Evolutionary conservation across 2,329 filamentous ascomycete genomes (phyloP).

Genomic region (Paraconiothyrium brasiliense): DNA sequence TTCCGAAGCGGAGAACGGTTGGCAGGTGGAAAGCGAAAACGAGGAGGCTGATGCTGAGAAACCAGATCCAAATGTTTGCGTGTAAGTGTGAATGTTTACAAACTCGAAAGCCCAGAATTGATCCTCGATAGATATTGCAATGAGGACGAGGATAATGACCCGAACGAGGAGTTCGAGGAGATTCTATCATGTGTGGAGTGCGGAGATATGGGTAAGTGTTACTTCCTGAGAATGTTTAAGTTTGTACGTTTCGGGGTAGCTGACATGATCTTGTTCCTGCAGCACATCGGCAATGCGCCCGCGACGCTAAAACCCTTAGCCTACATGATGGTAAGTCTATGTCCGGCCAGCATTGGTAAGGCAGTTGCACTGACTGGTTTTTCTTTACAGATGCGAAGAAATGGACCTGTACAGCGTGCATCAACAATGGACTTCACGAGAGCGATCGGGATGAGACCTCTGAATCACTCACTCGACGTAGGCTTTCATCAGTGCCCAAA

Average conservation of each 20-base stretch:
- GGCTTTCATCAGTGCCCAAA: slow-evolving; percentile 70
- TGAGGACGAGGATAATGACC: slow-evolving; percentile 83
- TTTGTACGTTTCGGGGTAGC: slow-evolving; percentile 51
- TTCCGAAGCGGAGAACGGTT: slow-evolving; percentile 67
- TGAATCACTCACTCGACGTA: slow-evolving; percentile 54
- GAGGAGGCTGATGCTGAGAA: slow-evolving; percentile 65
- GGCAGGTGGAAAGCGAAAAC: slow-evolving; percentile 63
- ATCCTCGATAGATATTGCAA: slow-evolving; percentile 74
- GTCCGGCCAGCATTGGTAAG: slow-evolving; percentile 15
- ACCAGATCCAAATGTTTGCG: slow-evolving; percentile 67
- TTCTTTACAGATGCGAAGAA: slow-evolving; percentile 59
- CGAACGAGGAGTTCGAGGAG: slow-evolving; percentile 80
- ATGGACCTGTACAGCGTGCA: slow-evolving; percentile 71
- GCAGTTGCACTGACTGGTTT: slow-evolving; percentile 29
- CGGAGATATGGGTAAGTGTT: slow-evolving; percentile 79
- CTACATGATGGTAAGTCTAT: slow-evolving; percentile 69
- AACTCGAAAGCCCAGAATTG: slow-evolving; percentile 21
- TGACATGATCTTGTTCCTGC: slow-evolving; percentile 59
- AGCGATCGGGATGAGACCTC: slow-evolving; percentile 51
- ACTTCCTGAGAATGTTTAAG: slow-evolving; percentile 28
- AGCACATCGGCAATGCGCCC: slow-evolving; percentile 93
- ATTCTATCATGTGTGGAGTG: slow-evolving; percentile 81
- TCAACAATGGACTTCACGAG: slow-evolving; percentile 55
- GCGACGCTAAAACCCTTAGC: slow-evolving; percentile 71
- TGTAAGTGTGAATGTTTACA: slow-evolving; percentile 60